Base-by-base conservation (phyloP, 345 rosid species). In the Orychophragmus violaceus region DNA sequence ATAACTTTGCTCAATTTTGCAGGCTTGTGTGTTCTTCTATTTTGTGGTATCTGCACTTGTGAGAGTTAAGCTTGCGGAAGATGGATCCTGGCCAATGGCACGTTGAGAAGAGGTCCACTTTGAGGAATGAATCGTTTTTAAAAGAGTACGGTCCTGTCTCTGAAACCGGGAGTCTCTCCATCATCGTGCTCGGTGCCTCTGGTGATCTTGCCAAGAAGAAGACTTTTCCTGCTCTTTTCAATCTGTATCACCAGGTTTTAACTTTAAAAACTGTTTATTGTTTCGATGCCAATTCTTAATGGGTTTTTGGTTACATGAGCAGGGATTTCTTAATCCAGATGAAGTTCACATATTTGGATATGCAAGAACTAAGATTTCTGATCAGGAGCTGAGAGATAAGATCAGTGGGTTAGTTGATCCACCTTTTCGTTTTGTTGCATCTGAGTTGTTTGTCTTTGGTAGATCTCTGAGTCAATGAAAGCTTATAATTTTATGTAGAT, bases 181-280 rank as follows among this genome's bases (percentile, higher is more conserved):
- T 94, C 36, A 74, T 91, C 7, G 90, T 94, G 1, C 95, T 94
- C 57, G 99, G 97, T 74, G 97, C 99, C 41, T 94, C 97, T 39
- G 99, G 97, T 73, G 99, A 94, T 82, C 99, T 94, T 69, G 99
- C 99, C 25, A 94, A 94, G 86, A 94, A 94, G 77, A 94, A 91
- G 87, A 94, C 92, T 68, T 94, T 94, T 73, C 99, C 99, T 67
- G 99, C 99, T 1, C 99, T 94, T 72, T 94, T 94, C 49, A 95
- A 97, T 14, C 84, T 94, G 59, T 94, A 83, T 62, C 87, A 89
- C 28, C 93, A 85, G 95, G 99, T 52, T 27, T 27, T 14, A 14
- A 25, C 33, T 27, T 16, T 14, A 14, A 7, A 51, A 9, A 7
- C 10, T 27, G 35, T 52, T 28, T 52, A 2, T 48, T 48, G 8